Conservation (phyloP, 1,284 basidiomycete genomes). For the Ganoderma lucidum region DNA sequence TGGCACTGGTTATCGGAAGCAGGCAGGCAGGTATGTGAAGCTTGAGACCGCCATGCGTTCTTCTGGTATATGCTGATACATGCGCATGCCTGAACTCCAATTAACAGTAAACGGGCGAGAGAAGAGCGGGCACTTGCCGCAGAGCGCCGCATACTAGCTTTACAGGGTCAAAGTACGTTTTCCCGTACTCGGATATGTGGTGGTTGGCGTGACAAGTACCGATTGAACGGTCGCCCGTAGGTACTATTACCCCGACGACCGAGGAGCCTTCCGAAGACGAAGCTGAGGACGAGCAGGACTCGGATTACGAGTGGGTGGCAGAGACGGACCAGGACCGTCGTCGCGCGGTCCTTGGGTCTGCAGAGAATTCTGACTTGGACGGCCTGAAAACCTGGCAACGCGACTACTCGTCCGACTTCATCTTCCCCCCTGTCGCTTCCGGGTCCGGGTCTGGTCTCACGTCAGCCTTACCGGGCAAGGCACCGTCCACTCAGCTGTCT, state of each 20-base stretch:
- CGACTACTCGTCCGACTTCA: slow-evolving; percentile 57
- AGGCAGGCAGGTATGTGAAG: slow-evolving; percentile 63
- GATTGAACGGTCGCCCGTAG: slow-evolving; percentile 14
- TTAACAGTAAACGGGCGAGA: slow-evolving; percentile 72
- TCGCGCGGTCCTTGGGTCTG: slow-evolving; percentile 53
- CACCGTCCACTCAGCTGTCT: neutral
- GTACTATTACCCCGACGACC: slow-evolving; percentile 31
- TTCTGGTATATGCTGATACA: neutral
- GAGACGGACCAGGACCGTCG: slow-evolving; percentile 69
- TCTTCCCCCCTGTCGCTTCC: slow-evolving; percentile 41
- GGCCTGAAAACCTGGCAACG: slow-evolving; percentile 49
- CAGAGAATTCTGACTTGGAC: slow-evolving; percentile 47
- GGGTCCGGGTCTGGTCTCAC: neutral
- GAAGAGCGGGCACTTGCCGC: slow-evolving; percentile 79
- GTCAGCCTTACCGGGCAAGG: neutral
- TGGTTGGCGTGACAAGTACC: neutral
- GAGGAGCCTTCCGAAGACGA: slow-evolving; percentile 29
- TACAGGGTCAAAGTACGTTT: slow-evolving; percentile 47
- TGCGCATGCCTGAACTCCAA: neutral
- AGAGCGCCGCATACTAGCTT: slow-evolving; percentile 61
- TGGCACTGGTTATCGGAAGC: slow-evolving; percentile 72
- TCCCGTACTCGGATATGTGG: neutral
- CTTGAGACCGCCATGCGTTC: neutral
- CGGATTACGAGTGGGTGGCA: slow-evolving; percentile 46
- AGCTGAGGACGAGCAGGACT: slow-evolving; percentile 41